These are phyloP conservation scores for Eucalyptus curtisii DNA, from an alignment of 345 rosid species.

Conservation along the genomic window DNA sequence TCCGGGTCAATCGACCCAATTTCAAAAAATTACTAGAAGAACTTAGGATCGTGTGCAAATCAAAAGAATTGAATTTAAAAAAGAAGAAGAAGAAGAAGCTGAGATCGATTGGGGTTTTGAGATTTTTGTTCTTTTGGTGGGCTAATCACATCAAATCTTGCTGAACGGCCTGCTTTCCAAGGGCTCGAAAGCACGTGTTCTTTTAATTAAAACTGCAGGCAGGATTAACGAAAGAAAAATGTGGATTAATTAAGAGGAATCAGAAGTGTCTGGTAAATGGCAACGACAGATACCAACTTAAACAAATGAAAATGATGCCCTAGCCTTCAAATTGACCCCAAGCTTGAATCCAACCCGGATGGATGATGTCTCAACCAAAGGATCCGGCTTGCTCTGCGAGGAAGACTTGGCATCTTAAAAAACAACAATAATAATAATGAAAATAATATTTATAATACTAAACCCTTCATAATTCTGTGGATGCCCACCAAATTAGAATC, in stretches of 20 bases:
- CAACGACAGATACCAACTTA: slow-evolving; percentile 40
- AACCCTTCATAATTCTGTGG: neutral
- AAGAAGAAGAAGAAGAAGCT: neutral
- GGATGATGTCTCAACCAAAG: slow-evolving; percentile 11
- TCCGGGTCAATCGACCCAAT: neutral
- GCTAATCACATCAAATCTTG: neutral
- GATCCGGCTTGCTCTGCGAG: neutral
- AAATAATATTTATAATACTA: neutral
- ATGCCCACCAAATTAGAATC: neutral
- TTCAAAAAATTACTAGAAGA: neutral
- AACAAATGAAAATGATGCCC: slow-evolving; percentile 3
- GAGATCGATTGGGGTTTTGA: neutral
- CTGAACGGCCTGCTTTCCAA: neutral
- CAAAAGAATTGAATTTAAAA: neutral
- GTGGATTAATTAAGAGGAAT: neutral
- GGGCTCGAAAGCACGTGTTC: neutral
- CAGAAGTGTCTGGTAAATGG: slow-evolving; percentile 25
- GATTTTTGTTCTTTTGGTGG: neutral
- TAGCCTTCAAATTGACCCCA: neutral
- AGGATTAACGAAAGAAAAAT: neutral
- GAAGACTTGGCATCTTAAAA: neutral
- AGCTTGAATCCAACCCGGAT: neutral
- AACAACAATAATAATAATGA: too few relatives aligned
- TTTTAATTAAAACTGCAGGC: neutral
- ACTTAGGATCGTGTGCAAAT: neutral